Percentiles rank a stretch among this genome's conserved stretches.
phyloP scores from a whole-genome alignment of 1,284 basidiomycete species.

The Moesziomyces parantarcticus region DNA sequence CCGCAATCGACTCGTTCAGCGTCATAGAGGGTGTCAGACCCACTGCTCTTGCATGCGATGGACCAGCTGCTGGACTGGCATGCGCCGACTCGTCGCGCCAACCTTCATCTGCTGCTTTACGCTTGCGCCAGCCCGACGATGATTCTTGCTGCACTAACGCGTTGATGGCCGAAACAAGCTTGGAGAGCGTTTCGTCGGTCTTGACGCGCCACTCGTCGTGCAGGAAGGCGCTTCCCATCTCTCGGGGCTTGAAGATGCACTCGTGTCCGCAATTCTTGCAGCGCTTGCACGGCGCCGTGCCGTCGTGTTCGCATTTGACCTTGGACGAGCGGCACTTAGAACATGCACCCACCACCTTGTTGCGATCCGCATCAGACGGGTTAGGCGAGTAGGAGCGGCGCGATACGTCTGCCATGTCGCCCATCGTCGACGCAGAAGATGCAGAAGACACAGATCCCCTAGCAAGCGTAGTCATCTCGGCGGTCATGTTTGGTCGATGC shows the following conservation, averaged over 20 bases:
- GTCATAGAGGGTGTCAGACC: too few relatives aligned
- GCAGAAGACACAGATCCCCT: constrained; percentile 9
- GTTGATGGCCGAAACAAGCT: constrained; percentile 23
- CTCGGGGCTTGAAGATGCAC: constrained; percentile 30
- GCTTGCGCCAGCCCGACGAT: background rate
- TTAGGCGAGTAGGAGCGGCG: constrained; percentile 8
- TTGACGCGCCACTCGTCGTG: constrained; percentile 33
- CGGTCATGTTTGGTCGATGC: constrained; percentile 4
- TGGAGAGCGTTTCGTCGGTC: constrained; percentile 37
- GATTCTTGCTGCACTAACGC: constrained; percentile 20
- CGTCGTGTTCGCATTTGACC: constrained; percentile 34
- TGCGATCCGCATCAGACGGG: background rate
- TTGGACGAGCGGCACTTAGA: constrained; percentile 34
- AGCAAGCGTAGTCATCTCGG: background rate
- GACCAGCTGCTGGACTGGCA: background rate
- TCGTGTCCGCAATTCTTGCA: constrained; percentile 33
- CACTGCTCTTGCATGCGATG: background rate
- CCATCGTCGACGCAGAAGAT: constrained; percentile 3
- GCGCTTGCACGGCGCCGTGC: constrained; percentile 23
- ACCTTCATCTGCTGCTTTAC: background rate
- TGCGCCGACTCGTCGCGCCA: background rate
- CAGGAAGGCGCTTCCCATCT: constrained; percentile 9
- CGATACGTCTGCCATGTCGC: background rate
- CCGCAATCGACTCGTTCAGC: too few relatives aligned
- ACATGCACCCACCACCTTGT: constrained; percentile 21